A percentile compares a stretch with the other conserved stretches of the same genome.
Conservation (phyloP, 179 eudicot genomes). For the Nepenthes alata region DNA sequence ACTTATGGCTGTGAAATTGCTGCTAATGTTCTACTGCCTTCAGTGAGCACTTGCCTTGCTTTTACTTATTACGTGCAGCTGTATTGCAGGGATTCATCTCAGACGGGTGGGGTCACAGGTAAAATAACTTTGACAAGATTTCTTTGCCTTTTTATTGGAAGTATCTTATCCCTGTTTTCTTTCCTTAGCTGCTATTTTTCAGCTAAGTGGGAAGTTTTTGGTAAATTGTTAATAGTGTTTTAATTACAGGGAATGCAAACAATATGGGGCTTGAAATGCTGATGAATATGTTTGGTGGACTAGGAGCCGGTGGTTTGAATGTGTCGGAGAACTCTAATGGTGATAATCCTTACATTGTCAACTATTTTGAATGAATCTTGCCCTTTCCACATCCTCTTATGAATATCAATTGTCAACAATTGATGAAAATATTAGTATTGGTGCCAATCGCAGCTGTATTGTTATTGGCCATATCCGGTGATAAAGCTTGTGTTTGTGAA, state of each 20-base stretch:
- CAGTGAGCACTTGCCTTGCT: no score
- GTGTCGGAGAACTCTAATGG: slow-evolving; percentile 51
- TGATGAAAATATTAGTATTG: no score
- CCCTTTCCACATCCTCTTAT: neutral
- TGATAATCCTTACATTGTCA: slow-evolving; percentile 6
- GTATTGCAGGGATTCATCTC: slow-evolving; percentile 47
- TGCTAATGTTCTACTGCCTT: no score
- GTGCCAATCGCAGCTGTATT: no score
- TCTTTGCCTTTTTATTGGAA: neutral
- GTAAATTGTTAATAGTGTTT: neutral
- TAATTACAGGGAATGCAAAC: slow-evolving; percentile 42
- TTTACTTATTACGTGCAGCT: neutral
- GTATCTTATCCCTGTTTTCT: neutral
- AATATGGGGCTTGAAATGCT: slow-evolving; percentile 62
- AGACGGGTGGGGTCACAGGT: slow-evolving; percentile 60
- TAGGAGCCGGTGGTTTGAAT: slow-evolving; percentile 65
- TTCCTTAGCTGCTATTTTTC: neutral
- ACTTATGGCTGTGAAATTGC: neutral
- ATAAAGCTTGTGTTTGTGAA: no score
- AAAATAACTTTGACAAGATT: slow-evolving; percentile 1
- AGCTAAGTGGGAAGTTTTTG: neutral
- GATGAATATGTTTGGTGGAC: slow-evolving; percentile 97
- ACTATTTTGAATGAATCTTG: neutral
- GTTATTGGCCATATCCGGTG: no score
- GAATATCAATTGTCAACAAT: no score